Percentiles rank a stretch among this genome's conserved stretches.
Evolutionary conservation across 805 yeast species (phyloP).

Genomic region (Millerozyma miso): DNA sequence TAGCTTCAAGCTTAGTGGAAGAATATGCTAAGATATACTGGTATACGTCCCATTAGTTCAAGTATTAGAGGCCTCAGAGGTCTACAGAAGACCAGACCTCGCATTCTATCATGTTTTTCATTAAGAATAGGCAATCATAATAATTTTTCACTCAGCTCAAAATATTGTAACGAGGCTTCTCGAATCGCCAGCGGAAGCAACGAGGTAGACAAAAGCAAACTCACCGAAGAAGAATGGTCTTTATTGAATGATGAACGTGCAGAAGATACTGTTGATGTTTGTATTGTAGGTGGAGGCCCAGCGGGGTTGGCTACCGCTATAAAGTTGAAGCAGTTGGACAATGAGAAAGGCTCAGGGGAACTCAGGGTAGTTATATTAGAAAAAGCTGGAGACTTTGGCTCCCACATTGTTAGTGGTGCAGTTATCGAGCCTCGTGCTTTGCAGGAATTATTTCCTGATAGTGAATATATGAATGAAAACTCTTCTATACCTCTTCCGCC

Average conservation of each 20-base stretch:
- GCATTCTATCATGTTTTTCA: background rate
- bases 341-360: slow-evolving; percentile 56
- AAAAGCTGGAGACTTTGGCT: slow-evolving; percentile 90
- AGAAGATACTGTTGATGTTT: slow-evolving; percentile 84
- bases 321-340: slow-evolving; percentile 77
- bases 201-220: background rate
- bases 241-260: slow-evolving; percentile 63
- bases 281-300: slow-evolving; percentile 97
- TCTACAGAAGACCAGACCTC: background rate
- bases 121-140: background rate
- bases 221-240: slow-evolving; percentile 40
- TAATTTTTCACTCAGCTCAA: background rate
- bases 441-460: slow-evolving; percentile 74
- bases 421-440: slow-evolving; percentile 88
- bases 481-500: slow-evolving; percentile 70
- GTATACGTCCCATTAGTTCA: background rate
- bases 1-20: background rate
- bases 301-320: slow-evolving; percentile 96
- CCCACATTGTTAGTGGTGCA: slow-evolving; percentile 91
- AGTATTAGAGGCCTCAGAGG: background rate
- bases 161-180: background rate
- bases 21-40: background rate
- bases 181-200: background rate
- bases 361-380: slow-evolving; percentile 86
- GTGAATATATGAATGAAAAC: slow-evolving; percentile 47